Base-by-base conservation (phyloP, 176 grass and related monocot genomes). In the Lolium perenne region DNA sequence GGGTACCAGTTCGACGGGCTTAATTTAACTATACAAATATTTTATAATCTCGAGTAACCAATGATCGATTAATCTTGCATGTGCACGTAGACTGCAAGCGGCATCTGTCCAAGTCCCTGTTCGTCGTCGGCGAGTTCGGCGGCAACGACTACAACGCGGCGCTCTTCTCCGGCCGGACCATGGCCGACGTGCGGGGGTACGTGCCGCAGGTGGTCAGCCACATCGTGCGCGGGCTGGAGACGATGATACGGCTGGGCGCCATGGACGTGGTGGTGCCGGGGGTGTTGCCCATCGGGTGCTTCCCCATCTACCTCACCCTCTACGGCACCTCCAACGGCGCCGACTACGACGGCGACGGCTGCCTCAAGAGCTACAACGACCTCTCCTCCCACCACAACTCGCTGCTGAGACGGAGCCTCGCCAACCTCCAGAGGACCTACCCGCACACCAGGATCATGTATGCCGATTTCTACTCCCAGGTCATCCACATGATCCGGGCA, bases 81-180 rank as follows among this genome's bases (percentile, higher is more conserved):
- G 8, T 8, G 10, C 73, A 46, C 12, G 50, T 22, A 91, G 90
- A 69, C 0, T 95, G 89, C 86, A 85, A 71, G 83, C 58, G 16
- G 71, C 86, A 89, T n/a, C 74, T 93, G 2, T 87, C 81, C 82
- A 91, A 89, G 82, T 95, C 88, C 0, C 86, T 93, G 10, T 91
- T 93, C 40, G 89, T 92, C 0, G 83, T 93, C 11, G 91, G 91
- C 58, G 94, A 93, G 86, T 95, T 95, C 81, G 86, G 88, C 21
- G 94, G 94, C 50, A 93, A 95, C 69, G 91, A 93, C 77, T 93
- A 93, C 86, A 95, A 93, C 81, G 91, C 89, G 6, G 63, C 80
- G 29, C 80, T 93, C 23, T 95, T 95, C 91, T 50, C 83, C 22
- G 67, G 87, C 45, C 71, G 89, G 20, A 17, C 61, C 72, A 90